Base-by-base conservation (phyloP, 306 rosid species). In the Adenanthera pavonina region DNA sequence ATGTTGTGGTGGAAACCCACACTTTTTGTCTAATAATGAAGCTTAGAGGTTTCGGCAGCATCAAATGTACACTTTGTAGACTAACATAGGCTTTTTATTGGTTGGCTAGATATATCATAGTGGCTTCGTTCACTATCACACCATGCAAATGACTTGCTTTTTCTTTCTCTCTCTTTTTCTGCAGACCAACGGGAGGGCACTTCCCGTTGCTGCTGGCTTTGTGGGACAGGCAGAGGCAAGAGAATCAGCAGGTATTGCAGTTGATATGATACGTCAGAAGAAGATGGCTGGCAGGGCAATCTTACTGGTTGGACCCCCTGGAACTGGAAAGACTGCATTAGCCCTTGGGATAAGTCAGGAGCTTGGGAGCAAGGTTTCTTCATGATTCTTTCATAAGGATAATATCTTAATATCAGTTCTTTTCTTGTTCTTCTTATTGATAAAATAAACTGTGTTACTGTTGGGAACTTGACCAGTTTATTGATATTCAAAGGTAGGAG, bases 231-330 rank as follows among this genome's bases (percentile, higher is more conserved):
- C 92, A 10, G 98, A 93, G 78, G 99, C 97, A 56, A 90, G 99
- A 88, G 99, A 95, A 86, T 98, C 98, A 7, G 67, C 92, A 12
- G 99, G 99, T 61, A 92, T 95, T 25, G 94, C 90, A 49, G 98
- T 93, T 25, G 99, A 95, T 78, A 95, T 95, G 98, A 93, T 95
- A 48, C 90, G 97, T 10, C 98, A 92, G 89, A 95, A 93, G 91
- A 95, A 95, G 87, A 92, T 95, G 97, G 99, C 99, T 38, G 99
- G 99, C 17, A 89, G 87, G 75, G 99, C 98, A n/a, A 95, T 95
- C 74, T 89, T 93, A 47, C 61, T 95, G n/a, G 99, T 98, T 16
- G 99, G 99, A 70, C 99, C 99, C 48, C 98, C 99, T 1, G 99
- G 99, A 34, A 95, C 97, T 14, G 99, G 99, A 54, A 95, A 95